Percentiles rank a stretch among this genome's conserved stretches.
Conservation (phyloP, 1,284 basidiomycete genomes). For the Irpex sp. region DNA sequence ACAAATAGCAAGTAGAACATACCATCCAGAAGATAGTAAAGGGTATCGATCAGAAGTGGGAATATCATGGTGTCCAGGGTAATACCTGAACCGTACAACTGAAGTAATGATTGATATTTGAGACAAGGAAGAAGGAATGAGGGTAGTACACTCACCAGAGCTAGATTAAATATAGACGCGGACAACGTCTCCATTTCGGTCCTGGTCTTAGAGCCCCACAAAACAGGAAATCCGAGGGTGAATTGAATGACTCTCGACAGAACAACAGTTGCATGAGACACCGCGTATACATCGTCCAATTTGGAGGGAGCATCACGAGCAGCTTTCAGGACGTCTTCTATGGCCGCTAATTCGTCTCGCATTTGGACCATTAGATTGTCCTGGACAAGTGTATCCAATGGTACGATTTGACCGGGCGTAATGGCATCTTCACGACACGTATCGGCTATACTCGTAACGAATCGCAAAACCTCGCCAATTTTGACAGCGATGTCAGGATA, state of each 20-base stretch:
- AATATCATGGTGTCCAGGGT: constrained; percentile 54
- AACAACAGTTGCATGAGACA: neutral
- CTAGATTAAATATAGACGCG: constrained; percentile 46
- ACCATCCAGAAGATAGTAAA: constrained; percentile 74
- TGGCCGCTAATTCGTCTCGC: constrained; percentile 13
- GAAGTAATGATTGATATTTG: constrained; percentile 8
- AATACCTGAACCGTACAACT: constrained; percentile 51
- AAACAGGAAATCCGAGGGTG: constrained; percentile 57
- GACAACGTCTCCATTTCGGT: constrained; percentile 43
- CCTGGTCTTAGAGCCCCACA: constrained; percentile 53
- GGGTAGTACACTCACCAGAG: constrained; percentile 43
- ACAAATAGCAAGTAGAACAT: constrained; percentile 16
- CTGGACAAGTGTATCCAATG: constrained; percentile 52
- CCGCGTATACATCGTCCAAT: neutral
- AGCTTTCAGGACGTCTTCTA: constrained; percentile 36
- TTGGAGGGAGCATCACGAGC: constrained; percentile 26
- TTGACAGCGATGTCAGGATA: constrained; percentile 42
- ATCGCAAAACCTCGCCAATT: constrained; percentile 65
- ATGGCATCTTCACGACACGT: constrained; percentile 49
- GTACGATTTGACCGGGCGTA: constrained; percentile 25
- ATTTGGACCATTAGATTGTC: constrained; percentile 51
- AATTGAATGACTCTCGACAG: constrained; percentile 44
- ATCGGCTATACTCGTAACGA: constrained; percentile 64
- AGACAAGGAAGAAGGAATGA: neutral
- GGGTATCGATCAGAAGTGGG: constrained; percentile 67